Evolutionary conservation across 1,284 basidiomycete genomes (phyloP), one percentile per base, ranked within the genome.

Genomic region (Coniophora puteana): DNA sequence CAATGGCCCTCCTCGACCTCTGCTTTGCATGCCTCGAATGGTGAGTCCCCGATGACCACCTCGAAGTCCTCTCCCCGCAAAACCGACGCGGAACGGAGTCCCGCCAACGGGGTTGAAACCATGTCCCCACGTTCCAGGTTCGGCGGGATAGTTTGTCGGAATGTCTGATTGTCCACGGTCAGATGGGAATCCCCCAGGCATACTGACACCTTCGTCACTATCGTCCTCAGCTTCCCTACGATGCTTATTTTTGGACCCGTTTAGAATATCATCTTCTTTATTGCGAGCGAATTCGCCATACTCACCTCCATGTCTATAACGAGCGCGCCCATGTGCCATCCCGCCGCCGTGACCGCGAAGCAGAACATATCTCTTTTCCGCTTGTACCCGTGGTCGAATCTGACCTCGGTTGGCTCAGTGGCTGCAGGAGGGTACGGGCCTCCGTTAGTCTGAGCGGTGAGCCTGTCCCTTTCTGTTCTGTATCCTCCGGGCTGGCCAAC

Each of bases 271-370:
- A 7, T 36, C 22, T 10, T n/a, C n/a, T n/a, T n/a, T n/a, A n/a
- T n/a, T 18, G 4, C 16, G 24, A 31, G 21, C 21, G 44, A 25
- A 40, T 29, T 47, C 40, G 23, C 14, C 28, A 39, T 25, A n/a
- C 49, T 58, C 41, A 82, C 81, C 66, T 84, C 77, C 16, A 89
- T 63, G 56, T 91, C 87, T 22, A 93, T 83, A 1, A 89, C 87
- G 36, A 94, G 67, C 1, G 89, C 89, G 8, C 90, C 92, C 43
- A 78, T 87, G 54, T 94, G 92, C 90, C 90, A 92, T 11, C 91
- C 92, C 0, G 80, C 76, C 4, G 89, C 88, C 4, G 88, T 75
- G 8, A 83, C 81, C 4, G 74, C 74, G 51, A 93, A 88, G 49
- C 86, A 90, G 52, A 88, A 93, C 47, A 71, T 69, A 37, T 83